Base-by-base conservation (phyloP, 176 grass and related monocot species). In the Hordeum marinum region DNA sequence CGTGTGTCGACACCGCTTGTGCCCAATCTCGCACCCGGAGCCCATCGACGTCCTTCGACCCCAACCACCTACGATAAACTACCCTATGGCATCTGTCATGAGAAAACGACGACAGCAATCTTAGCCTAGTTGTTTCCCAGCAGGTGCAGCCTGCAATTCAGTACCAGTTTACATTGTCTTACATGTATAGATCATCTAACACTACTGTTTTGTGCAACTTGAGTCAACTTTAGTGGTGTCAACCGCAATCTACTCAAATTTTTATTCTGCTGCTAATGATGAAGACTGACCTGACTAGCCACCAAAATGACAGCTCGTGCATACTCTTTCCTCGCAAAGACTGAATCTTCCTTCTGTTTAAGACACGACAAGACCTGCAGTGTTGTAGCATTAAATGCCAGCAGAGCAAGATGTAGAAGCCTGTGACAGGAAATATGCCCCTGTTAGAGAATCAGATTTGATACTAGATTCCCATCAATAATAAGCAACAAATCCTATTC, bases 261-360 rank as follows among this genome's bases (percentile, higher is more conserved):
- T 40, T 17, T 40, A 29, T 79, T 82, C 37, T 85, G 17, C 63
- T 80, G 68, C n/a, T 79, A 31, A 29, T 78, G 70, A 76, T 69
- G 63, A 86, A 77, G 50, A 78, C 86, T 81, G 55, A 98, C 96
- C 96, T 98, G 96, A 78, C 93, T 98, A 31, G 93, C 89, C 85
- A 90, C 88, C 81, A 98, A 82, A 90, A 94, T 89, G 84, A 95
- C 91, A 85, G 90, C 93, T 72, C 93, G 89, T 65, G 86, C 24
- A 42, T 98, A 95, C 84, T 98, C 96, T 72, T 95, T 95, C 61
- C 93, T 92, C 65, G 84, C 70, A 89, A 94, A 94, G 35, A 94
- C 81, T 6, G 88, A 86, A 20, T 85, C 40, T 40, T 78, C 86
- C 65, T 79, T 84, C 17, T 87, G 85, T 78, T 86, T 78, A 72